Base-by-base conservation (phyloP, 1,139 yeast genomes). In the Magnusiomyces sp. region DNA sequence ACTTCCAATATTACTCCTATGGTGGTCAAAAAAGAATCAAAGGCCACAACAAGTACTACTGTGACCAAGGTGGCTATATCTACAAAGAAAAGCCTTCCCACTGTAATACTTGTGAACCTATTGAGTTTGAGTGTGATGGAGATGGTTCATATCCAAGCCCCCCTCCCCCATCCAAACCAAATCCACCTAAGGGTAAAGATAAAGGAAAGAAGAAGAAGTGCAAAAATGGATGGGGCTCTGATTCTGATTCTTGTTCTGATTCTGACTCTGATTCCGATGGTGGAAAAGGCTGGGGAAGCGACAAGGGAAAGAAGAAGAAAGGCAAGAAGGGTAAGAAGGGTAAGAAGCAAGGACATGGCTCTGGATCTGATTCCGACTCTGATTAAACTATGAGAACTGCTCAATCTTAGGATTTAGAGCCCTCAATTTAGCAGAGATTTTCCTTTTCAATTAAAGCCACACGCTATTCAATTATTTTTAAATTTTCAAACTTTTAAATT, bases 301-400 rank as follows among this genome's bases (percentile, higher is more conserved):
- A 32, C 38, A 20, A 48, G 29, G 43, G 40, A 42, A 29, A 50
- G 52, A 20, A 40, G 44, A 39, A 41, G 4, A 9, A 27, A 5
- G 31, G 31, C 42, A 9, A 27, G 16, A 14, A 27, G 16, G 40
- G 42, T 39, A 19, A 17, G 14, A n/a, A n/a, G n/a, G n/a, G n/a
- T n/a, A n/a, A n/a, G n/a, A n/a, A n/a, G n/a, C n/a, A n/a, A n/a
- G n/a, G n/a, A n/a, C 13, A 19, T n/a, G 27, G 42, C 5, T 11
- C 31, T 4, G 42, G 42, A 5, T 20, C 42, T 4, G 42, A 31
- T 20, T 17, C 42, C 29, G 42, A 31, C 11, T 19, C 42, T 39
- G 42, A 31, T 20, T 13, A 9, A 13, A n/a, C 37, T 10, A 14
- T 4, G 5, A 9, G 37, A 13, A 5, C 11, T 34, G 34, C 32